Conservation (phyloP, 75 land plant genomes). For the Adiantum capillusveneris region DNA sequence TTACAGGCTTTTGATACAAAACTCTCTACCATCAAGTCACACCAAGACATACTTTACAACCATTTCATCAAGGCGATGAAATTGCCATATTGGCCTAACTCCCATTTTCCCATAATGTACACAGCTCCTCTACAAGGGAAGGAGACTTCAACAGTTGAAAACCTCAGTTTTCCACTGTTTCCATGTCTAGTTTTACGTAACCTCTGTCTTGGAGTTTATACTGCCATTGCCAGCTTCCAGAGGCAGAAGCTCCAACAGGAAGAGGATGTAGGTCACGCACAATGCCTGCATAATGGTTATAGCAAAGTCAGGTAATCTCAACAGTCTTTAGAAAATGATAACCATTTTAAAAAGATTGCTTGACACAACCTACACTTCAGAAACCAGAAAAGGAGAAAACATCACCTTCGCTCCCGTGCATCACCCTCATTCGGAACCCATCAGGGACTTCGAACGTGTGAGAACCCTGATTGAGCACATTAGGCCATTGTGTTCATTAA, state of each 20-base stretch:
- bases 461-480: constrained; percentile 46
- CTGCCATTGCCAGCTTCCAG: background rate
- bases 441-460: constrained; percentile 78
- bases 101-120: too few relatives aligned
- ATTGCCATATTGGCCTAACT: too few relatives aligned
- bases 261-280: background rate
- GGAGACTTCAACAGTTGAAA: background rate
- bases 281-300: background rate
- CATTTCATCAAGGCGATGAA: too few relatives aligned
- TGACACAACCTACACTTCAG: too few relatives aligned
- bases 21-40: too few relatives aligned
- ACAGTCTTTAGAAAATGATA: too few relatives aligned
- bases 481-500: too few relatives aligned
- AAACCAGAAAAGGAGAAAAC: background rate
- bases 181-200: background rate
- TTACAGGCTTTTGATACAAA: too few relatives aligned
- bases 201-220: background rate
- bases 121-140: too few relatives aligned
- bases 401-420: constrained; percentile 14
- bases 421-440: constrained; percentile 54
- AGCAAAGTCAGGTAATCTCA: background rate
- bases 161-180: constrained; percentile 4
- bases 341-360: too few relatives aligned
- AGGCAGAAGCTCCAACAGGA: background rate
- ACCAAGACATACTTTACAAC: too few relatives aligned